Percentiles rank a stretch among this genome's conserved stretches.
These are phyloP conservation scores for Ceratobasidium sp. DNA, from an alignment of 1,284 basidiomycete species.

Conservation along the genomic window DNA sequence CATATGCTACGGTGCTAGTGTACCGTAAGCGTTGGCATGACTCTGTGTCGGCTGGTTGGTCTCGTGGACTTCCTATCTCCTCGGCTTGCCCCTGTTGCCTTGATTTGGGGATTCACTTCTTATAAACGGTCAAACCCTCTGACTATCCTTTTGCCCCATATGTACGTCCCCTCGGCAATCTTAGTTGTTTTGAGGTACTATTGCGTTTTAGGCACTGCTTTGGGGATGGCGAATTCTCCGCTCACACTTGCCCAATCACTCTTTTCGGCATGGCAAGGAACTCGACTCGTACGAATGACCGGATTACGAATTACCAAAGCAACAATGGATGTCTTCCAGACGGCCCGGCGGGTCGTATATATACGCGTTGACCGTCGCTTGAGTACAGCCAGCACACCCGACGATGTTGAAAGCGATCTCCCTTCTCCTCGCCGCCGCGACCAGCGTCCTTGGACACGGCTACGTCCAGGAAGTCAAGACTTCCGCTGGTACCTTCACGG, in stretches of 20 bases:
- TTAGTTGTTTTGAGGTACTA: neutral
- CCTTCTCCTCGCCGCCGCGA: constrained; percentile 42
- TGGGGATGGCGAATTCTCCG: neutral
- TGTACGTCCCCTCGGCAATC: neutral
- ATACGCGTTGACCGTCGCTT: neutral
- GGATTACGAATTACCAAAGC: neutral
- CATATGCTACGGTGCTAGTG: too few relatives aligned
- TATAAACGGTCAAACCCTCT: neutral
- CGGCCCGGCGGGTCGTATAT: constrained; percentile 15
- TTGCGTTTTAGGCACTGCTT: neutral
- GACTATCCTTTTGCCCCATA: neutral
- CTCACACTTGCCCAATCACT: neutral
- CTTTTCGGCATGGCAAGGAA: neutral
- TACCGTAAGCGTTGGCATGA: neutral
- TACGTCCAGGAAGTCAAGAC: constrained; percentile 47
- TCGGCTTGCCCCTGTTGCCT: neutral
- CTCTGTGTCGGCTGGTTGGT: neutral
- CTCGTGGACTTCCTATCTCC: neutral
- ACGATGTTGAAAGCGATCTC: constrained; percentile 35
- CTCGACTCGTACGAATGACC: neutral
- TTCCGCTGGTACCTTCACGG: constrained; percentile 42
- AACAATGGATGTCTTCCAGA: neutral
- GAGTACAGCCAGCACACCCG: neutral
- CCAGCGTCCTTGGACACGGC: constrained; percentile 47
- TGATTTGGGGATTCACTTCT: neutral